These are phyloP conservation scores for Jacaranda copaia DNA, from an alignment of 257 asterid species.

Conservation along the genomic window DNA sequence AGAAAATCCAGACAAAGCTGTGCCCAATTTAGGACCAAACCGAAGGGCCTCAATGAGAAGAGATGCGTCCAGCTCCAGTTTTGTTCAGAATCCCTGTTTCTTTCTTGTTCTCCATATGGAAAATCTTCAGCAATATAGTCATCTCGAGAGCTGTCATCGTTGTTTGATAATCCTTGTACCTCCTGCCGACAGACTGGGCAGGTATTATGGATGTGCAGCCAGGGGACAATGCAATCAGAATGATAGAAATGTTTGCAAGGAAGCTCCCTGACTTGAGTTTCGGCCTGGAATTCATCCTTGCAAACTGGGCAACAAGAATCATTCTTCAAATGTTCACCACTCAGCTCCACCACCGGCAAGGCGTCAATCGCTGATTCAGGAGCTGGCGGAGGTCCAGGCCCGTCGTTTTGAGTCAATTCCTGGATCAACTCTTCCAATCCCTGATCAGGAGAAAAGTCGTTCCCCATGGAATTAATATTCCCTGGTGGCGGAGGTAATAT, in stretches of 20 bases:
- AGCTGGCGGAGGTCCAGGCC: conserved; percentile 56
- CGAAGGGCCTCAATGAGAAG: conserved; percentile 68
- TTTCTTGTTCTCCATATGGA: conserved; percentile 35
- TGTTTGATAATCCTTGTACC: conserved; percentile 46
- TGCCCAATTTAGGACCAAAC: conserved; percentile 56
- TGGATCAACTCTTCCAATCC: conserved; percentile 40
- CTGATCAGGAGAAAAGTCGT: background rate
- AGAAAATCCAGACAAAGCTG: conserved; percentile 48
- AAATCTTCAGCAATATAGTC: conserved; percentile 34
- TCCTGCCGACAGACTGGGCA: conserved; percentile 87
- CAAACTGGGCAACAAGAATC: conserved; percentile 81
- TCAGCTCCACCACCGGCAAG: conserved; percentile 55
- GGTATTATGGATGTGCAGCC: conserved; percentile 74
- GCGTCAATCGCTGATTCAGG: conserved; percentile 50
- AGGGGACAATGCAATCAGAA: conserved; percentile 75
- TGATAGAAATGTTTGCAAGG: conserved; percentile 91
- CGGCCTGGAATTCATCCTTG: conserved; percentile 82
- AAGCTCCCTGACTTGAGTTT: conserved; percentile 64
- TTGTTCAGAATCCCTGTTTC: conserved; percentile 15
- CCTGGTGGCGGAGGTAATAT: too few species aligned
- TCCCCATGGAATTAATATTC: conserved; percentile 1
- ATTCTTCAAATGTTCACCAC: conserved; percentile 43
- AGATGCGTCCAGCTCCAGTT: conserved; percentile 64
- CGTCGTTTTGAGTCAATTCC: conserved; percentile 48
- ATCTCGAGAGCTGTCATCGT: conserved; percentile 19